A percentile compares a stretch with the other conserved stretches of the same genome.
phyloP scores from a whole-genome alignment of 2,329 filamentous ascomycete species.

The Rhexocercosporidium sp. region DNA sequence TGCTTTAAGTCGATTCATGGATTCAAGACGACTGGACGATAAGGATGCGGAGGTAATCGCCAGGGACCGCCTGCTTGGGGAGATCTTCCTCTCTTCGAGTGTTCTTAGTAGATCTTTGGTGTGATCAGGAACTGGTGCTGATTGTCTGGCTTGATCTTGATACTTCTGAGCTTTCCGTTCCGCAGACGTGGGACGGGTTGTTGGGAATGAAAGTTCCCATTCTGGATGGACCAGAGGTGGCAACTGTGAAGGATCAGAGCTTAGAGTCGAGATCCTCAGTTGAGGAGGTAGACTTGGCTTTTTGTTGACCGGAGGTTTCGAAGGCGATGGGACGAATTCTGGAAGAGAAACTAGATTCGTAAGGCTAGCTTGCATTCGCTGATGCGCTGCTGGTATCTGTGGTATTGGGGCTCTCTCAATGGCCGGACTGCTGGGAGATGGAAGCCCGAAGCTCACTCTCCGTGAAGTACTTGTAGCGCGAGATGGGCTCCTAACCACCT shows the following conservation, averaged over 20 bases:
- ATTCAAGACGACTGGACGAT: background rate
- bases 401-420: background rate
- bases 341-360: conserved; percentile 15
- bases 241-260: background rate
- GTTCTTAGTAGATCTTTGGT: background rate
- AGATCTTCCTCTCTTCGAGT: conserved; percentile 4
- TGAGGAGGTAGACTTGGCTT: background rate
- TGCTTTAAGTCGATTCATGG: background rate
- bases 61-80: background rate
- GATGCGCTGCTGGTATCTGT: background rate
- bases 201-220: conserved; percentile 8
- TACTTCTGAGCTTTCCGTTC: background rate
- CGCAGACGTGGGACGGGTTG: background rate
- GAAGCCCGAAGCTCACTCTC: conserved; percentile 2
- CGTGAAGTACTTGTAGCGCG: conserved; percentile 3
- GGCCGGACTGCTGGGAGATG: background rate
- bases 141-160: background rate
- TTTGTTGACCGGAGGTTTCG: background rate
- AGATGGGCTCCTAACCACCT: conserved; percentile 7
- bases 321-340: conserved; percentile 15
- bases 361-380: background rate
- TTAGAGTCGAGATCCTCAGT: conserved; percentile 7
- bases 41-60: background rate
- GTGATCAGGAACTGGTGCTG: conserved; percentile 1
- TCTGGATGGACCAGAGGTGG: conserved; percentile 6